Conservation (phyloP, 495 filamentous ascomycete genomes). For the Xylaria intraflava region DNA sequence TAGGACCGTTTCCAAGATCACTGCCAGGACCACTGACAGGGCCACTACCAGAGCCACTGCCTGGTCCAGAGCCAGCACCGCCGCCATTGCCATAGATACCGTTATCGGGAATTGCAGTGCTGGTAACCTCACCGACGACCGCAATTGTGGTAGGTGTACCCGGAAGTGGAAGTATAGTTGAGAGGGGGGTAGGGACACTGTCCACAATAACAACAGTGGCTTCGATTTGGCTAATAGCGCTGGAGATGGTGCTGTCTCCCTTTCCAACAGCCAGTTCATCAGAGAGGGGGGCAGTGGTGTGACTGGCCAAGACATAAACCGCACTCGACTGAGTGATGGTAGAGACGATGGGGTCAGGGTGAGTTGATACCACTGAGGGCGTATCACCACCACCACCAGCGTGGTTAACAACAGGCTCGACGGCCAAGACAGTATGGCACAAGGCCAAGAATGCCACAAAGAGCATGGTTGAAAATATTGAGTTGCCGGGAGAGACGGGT, state of each 20-base stretch:
- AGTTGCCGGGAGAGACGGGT: not conserved
- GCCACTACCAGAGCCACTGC: not conserved
- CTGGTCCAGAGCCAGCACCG: not conserved
- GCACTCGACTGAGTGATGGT: slow-evolving; percentile 1
- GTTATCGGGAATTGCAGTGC: not conserved
- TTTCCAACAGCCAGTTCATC: slow-evolving; percentile 6
- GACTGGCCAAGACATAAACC: slow-evolving; percentile 3
- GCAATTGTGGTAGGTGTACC: not conserved
- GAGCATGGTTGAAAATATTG: slow-evolving; percentile 1
- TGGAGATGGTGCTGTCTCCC: not conserved
- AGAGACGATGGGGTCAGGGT: not conserved
- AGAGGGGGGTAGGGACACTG: slow-evolving; percentile 4
- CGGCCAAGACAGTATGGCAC: slow-evolving; percentile 5
- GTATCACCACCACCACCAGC: not conserved
- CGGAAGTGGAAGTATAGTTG: slow-evolving; percentile 5
- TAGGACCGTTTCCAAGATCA: not conserved
- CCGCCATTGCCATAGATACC: slow-evolving; percentile 4
- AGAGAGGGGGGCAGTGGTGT: not conserved
- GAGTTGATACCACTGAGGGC: not conserved
- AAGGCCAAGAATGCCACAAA: slow-evolving; percentile 18
- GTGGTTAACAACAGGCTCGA: not conserved
- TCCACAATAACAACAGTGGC: slow-evolving; percentile 6
- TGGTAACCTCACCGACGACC: not conserved
- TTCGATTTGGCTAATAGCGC: not conserved
- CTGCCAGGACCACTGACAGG: not conserved